Evolutionary conservation across 1,284 basidiomycete species (phyloP).

Genomic region (Rhodotorula sp.): DNA sequence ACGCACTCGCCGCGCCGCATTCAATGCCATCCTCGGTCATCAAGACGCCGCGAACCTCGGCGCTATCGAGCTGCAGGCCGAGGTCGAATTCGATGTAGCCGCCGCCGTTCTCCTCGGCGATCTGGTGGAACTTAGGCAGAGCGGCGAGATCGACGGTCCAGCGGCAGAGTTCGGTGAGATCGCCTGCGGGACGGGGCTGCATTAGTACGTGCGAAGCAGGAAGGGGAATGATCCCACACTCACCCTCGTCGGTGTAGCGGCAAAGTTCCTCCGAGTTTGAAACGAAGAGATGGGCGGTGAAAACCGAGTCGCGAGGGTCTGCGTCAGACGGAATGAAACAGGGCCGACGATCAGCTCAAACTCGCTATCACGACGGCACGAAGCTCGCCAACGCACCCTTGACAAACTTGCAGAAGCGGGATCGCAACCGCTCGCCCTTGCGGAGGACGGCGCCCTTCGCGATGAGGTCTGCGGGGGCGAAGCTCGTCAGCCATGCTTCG

Average conservation of each 20-base stretch:
- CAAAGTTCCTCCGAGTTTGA: constrained; percentile 54
- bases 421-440: constrained; percentile 75
- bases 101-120: constrained; percentile 52
- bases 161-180: constrained; percentile 60
- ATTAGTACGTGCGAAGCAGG: not conserved
- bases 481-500: not conserved
- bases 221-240: not conserved
- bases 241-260: constrained; percentile 30
- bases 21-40: constrained; percentile 41
- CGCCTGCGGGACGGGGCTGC: constrained; percentile 46
- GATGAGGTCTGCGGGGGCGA: constrained; percentile 61
- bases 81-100: constrained; percentile 40
- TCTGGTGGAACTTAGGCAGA: constrained; percentile 54
- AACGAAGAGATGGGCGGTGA: constrained; percentile 72
- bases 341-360: too few species aligned
- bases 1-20: constrained; percentile 36
- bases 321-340: not conserved
- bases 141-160: constrained; percentile 77
- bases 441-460: constrained; percentile 73
- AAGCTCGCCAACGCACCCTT: constrained; percentile 56
- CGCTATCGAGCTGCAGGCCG: constrained; percentile 35
- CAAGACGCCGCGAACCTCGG: constrained; percentile 39
- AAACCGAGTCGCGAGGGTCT: constrained; percentile 50
- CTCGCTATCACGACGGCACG: not conserved
- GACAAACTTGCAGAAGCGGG: constrained; percentile 70